Percentiles rank a stretch among this genome's conserved stretches.
These are phyloP conservation scores for Knoxia roxburghii DNA, from an alignment of 257 asterid species.

Conservation along the genomic window DNA sequence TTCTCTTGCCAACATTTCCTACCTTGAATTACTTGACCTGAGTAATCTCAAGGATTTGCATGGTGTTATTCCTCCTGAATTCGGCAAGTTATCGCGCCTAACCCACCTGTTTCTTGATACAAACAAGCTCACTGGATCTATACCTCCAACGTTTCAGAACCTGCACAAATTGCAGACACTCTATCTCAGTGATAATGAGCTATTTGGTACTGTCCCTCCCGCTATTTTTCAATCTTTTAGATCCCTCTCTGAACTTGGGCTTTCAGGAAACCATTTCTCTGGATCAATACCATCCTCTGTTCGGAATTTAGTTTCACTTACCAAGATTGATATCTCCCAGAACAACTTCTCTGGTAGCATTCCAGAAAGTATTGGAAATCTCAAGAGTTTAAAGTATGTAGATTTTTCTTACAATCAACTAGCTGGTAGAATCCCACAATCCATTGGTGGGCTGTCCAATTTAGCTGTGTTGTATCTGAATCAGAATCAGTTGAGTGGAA, in stretches of 20 bases:
- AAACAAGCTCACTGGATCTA: slow-evolving; percentile 41
- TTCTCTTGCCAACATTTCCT: slow-evolving; percentile 48
- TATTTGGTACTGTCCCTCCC: slow-evolving; percentile 43
- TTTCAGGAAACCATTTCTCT: slow-evolving; percentile 39
- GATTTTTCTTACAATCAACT: slow-evolving; percentile 47
- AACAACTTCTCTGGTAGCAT: slow-evolving; percentile 45
- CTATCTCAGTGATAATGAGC: slow-evolving; percentile 30
- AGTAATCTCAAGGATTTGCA: slow-evolving; percentile 39
- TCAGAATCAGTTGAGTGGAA: slow-evolving; percentile 39
- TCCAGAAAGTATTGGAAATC: slow-evolving; percentile 41
- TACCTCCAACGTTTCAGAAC: slow-evolving; percentile 33
- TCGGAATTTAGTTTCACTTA: slow-evolving; percentile 32
- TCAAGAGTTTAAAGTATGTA: slow-evolving; percentile 23
- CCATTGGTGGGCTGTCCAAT: slow-evolving; percentile 34
- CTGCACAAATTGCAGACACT: slow-evolving; percentile 27
- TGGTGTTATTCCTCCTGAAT: slow-evolving; percentile 47
- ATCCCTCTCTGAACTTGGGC: slow-evolving; percentile 31
- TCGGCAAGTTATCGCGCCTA: slow-evolving; percentile 37
- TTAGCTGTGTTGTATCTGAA: slow-evolving; percentile 26
- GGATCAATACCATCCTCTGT: slow-evolving; percentile 49
- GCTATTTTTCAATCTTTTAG: slow-evolving; percentile 23
- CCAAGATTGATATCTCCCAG: slow-evolving; percentile 29
- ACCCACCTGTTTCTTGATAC: slow-evolving; percentile 28
- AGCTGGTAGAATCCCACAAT: slow-evolving; percentile 44
- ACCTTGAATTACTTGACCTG: slow-evolving; percentile 46